Conservation (phyloP, 108 stramenopile genomes). For the Epipyxis sp. region DNA sequence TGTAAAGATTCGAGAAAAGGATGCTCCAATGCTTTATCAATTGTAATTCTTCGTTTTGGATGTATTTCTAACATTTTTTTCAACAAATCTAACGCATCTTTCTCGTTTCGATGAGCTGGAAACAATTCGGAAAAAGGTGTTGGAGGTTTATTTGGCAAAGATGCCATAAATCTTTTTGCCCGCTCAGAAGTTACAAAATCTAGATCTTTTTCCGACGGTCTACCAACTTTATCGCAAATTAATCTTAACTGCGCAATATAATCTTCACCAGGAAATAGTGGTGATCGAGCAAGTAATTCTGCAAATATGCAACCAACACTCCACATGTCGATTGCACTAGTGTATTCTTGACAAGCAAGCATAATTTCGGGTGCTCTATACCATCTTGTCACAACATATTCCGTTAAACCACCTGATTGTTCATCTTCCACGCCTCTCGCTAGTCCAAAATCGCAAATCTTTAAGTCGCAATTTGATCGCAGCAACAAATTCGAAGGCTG, state of each 20-base stretch:
- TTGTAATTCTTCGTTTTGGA: conserved; percentile 78
- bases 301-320: conserved; percentile 97
- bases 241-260: conserved; percentile 96
- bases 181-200: conserved; percentile 69
- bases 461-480: conserved; percentile 88
- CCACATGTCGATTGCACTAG: conserved; percentile 92
- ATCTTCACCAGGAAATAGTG: conserved; percentile 96
- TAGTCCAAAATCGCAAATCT: conserved; percentile 98
- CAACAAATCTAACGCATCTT: conserved; percentile 76
- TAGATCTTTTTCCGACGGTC: conserved; percentile 77
- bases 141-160: conserved; percentile 38
- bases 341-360: conserved; percentile 97
- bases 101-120: conserved; percentile 36
- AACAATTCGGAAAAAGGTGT: conserved; percentile 36
- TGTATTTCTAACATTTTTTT: conserved; percentile 74
- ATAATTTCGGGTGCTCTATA: conserved; percentile 95
- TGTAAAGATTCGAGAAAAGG: conserved; percentile 57
- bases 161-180: conserved; percentile 51
- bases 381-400: conserved; percentile 68
- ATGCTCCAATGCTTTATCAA: conserved; percentile 74
- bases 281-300: conserved; percentile 87
- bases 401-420: conserved; percentile 54
- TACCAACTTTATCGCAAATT: conserved; percentile 81
- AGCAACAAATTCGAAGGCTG: conserved; percentile 49
- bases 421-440: conserved; percentile 74